phyloP scores from a whole-genome alignment of 208 protist genomes.

The Crithidia brevicula region DNA sequence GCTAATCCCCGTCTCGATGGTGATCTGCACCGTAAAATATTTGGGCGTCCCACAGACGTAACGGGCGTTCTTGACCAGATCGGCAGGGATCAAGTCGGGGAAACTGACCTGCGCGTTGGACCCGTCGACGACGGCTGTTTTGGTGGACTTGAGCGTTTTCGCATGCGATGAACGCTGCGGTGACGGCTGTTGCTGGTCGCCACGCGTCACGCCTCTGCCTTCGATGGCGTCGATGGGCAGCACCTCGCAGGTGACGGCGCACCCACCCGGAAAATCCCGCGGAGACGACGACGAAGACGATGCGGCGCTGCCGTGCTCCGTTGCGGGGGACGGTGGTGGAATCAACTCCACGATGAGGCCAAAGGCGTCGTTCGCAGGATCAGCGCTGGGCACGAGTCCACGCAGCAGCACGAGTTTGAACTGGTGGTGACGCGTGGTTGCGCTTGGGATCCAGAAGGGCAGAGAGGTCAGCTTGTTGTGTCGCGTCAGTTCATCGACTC shows the following conservation, averaged over 20 bases:
- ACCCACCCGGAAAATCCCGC: conserved; percentile 52
- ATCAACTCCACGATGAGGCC: conserved; percentile 76
- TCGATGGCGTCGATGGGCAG: conserved; percentile 19
- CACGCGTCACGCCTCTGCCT: neutral
- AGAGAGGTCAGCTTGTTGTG: conserved; percentile 83
- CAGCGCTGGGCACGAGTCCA: conserved; percentile 40
- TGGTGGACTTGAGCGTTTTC: conserved; percentile 31
- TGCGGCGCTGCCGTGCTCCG: neutral
- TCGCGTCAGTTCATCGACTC: conserved; percentile 56
- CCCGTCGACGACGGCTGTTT: conserved; percentile 32
- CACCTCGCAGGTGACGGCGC: conserved; percentile 52
- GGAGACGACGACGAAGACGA: neutral
- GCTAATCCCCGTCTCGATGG: conserved; percentile 67
- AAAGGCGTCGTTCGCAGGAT: conserved; percentile 45
- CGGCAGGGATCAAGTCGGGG: conserved; percentile 53
- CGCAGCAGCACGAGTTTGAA: conserved; percentile 74
- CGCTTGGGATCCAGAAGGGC: conserved; percentile 80
- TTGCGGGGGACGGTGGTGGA: conserved; percentile 36
- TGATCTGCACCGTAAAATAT: conserved; percentile 51
- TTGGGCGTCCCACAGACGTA: conserved; percentile 39
- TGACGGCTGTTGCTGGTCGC: neutral
- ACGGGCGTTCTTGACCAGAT: conserved; percentile 30
- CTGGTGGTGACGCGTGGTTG: conserved; percentile 57
- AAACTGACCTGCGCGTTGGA: conserved; percentile 50
- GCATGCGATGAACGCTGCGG: neutral